Conservation (phyloP, 495 filamentous ascomycete species). For the Penicillium pancosmium region DNA sequence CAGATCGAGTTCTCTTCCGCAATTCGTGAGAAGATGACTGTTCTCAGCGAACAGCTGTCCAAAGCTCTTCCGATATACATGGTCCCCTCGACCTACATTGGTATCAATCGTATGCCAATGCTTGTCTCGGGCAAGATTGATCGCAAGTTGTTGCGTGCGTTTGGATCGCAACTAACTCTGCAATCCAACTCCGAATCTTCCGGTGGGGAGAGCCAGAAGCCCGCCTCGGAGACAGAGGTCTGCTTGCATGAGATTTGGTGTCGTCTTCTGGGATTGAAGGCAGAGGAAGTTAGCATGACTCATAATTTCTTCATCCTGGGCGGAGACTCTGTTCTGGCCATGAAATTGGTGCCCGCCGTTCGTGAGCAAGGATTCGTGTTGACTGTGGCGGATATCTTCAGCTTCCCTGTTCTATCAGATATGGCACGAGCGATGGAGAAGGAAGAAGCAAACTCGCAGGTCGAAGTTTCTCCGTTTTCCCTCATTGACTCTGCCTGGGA, state of each 20-base stretch:
- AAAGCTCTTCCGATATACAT: conserved; percentile 44
- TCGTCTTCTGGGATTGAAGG: conserved; percentile 39
- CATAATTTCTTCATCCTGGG: conserved; percentile 53
- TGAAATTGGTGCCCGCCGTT: conserved; percentile 45
- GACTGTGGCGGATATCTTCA: conserved; percentile 50
- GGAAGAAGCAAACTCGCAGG: conserved; percentile 9
- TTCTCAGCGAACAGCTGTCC: conserved; percentile 37
- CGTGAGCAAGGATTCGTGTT: conserved; percentile 36
- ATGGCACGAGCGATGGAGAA: conserved; percentile 9
- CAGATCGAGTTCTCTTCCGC: conserved; percentile 20
- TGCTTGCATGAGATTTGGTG: conserved; percentile 51
- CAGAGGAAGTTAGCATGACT: conserved; percentile 40
- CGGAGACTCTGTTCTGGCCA: conserved; percentile 50
- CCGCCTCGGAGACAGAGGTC: conserved; percentile 29
- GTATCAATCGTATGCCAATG: conserved; percentile 33
- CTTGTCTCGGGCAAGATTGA: conserved; percentile 24
- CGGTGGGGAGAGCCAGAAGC: conserved; percentile 1
- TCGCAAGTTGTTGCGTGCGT: conserved; percentile 27
- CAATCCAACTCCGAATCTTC: conserved; percentile 6
- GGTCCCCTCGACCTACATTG: conserved; percentile 40
- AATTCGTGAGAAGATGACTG: conserved; percentile 31
- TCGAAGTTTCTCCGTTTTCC: conserved; percentile 6
- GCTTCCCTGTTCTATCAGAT: conserved; percentile 8
- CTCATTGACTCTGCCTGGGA: conserved; percentile 7
- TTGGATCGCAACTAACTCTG: conserved; percentile 21